phyloP scores from a whole-genome alignment of 495 filamentous ascomycete species.

The Tetracladium setigerum region DNA sequence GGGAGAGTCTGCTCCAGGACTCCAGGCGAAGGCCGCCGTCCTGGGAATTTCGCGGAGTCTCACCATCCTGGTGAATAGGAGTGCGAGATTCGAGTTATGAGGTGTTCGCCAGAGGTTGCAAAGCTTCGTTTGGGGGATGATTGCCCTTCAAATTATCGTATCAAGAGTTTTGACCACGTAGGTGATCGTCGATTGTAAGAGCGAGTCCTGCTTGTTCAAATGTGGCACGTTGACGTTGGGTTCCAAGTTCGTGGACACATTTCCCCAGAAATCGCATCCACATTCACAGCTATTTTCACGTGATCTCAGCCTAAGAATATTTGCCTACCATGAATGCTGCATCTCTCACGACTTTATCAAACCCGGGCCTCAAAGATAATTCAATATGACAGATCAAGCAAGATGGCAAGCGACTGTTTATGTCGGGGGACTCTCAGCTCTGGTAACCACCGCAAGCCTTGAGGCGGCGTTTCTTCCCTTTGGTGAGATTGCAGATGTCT shows the following conservation, averaged over 20 bases:
- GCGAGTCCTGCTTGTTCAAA: conserved; percentile 5
- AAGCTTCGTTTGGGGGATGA: too few species aligned
- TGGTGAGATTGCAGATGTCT: conserved; percentile 85
- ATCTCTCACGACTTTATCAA: not conserved
- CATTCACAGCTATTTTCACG: not conserved
- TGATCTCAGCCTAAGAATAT: not conserved
- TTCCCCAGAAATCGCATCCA: conserved; percentile 6
- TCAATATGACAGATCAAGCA: conserved; percentile 31
- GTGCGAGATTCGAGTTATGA: too few species aligned
- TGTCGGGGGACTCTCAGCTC: conserved; percentile 79
- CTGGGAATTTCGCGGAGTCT: conserved; percentile 89
- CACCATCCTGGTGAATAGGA: conserved; percentile 55
- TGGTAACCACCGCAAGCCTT: conserved; percentile 64
- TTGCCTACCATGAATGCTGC: not conserved
- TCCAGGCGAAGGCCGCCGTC: conserved; percentile 97
- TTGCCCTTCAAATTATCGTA: too few species aligned
- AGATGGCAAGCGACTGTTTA: conserved; percentile 87
- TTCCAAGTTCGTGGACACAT: conserved; percentile 18
- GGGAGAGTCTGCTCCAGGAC: conserved; percentile 63
- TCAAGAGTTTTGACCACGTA: too few species aligned
- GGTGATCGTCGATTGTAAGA: not conserved
- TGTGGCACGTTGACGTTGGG: conserved; percentile 6
- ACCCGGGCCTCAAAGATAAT: not conserved
- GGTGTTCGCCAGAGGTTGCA: too few species aligned
- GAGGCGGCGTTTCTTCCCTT: conserved; percentile 94